phyloP scores from a whole-genome alignment of 75 land plant species.

The Pinus tabuliformis region DNA sequence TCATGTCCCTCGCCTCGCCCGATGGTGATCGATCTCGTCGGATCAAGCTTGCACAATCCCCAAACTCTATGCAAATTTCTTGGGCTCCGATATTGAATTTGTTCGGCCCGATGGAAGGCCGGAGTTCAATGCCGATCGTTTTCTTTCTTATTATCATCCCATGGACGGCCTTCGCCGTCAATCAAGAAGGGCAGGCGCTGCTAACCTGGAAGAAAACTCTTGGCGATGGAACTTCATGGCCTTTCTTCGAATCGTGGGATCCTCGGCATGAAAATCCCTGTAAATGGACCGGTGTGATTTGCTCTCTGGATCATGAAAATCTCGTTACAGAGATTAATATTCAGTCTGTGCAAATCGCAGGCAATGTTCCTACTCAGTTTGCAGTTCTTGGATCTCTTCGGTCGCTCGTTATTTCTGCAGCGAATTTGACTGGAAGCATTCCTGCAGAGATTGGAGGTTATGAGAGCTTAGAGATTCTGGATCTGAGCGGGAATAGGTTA shows the following conservation, averaged over 20 bases:
- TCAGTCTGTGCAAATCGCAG: constrained; percentile 26
- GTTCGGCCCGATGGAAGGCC: constrained; percentile 13
- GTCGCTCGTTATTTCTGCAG: constrained; percentile 31
- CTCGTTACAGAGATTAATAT: constrained; percentile 39
- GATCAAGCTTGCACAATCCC: neutral
- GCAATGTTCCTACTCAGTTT: constrained; percentile 37
- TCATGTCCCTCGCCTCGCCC: neutral
- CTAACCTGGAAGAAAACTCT: neutral
- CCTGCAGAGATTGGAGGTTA: constrained; percentile 20
- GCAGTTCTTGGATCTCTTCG: constrained; percentile 26
- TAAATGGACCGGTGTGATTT: constrained; percentile 63
- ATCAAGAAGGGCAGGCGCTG: neutral
- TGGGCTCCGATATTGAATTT: neutral
- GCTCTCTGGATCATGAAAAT: constrained; percentile 53
- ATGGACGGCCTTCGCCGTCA: neutral
- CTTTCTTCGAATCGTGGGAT: constrained; percentile 5
- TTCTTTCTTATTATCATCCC: neutral
- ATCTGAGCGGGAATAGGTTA: constrained; percentile 30
- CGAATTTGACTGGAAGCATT: constrained; percentile 33
- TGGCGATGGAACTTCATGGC: no score
- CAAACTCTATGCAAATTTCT: neutral
- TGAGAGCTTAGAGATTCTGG: constrained; percentile 16
- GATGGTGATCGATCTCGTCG: constrained; percentile 7
- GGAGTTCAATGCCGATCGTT: neutral
- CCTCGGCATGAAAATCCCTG: constrained; percentile 59